phyloP scores from a whole-genome alignment of 2,329 filamentous ascomycete species.

The Xylariaceae sp. region DNA sequence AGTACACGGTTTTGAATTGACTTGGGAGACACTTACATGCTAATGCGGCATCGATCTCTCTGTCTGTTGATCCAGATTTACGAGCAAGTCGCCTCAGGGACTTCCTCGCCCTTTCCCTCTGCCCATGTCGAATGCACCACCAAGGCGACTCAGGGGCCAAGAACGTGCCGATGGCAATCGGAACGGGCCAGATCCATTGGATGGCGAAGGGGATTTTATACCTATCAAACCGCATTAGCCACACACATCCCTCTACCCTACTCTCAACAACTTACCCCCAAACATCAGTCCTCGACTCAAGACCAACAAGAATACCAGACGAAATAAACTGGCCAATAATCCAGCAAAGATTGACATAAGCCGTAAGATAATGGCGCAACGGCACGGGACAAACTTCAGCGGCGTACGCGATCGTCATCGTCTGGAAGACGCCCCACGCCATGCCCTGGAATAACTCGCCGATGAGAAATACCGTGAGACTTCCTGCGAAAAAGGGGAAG shows the following conservation, averaged over 20 bases:
- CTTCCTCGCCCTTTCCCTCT: conserved; percentile 22
- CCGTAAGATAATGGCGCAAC: conserved; percentile 29
- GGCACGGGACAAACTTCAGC: conserved; percentile 31
- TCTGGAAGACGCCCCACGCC: conserved; percentile 34
- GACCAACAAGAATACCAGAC: conserved; percentile 29
- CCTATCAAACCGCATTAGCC: conserved; percentile 12
- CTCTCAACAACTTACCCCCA: conserved; percentile 27
- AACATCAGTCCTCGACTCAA: conserved; percentile 24
- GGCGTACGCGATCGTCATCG: conserved; percentile 29
- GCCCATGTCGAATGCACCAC: conserved; percentile 27
- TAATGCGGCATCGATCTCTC: conserved; percentile 29
- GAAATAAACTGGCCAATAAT: conserved; percentile 38
- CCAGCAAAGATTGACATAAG: conserved; percentile 31
- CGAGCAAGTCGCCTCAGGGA: conserved; percentile 29
- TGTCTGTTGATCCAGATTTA: conserved; percentile 29
- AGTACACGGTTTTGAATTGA: not conserved
- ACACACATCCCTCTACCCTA: not conserved
- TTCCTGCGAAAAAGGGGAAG: conserved; percentile 38
- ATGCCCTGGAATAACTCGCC: conserved; percentile 39
- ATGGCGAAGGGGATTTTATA: conserved; percentile 31
- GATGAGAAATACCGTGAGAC: conserved; percentile 34
- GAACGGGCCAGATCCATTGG: conserved; percentile 31
- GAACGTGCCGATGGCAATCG: conserved; percentile 28
- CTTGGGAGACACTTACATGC: conserved; percentile 22
- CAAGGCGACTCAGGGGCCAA: conserved; percentile 30